Base-by-base conservation (phyloP, 345 rosid species). In the Cardiospermum halicacabum region DNA sequence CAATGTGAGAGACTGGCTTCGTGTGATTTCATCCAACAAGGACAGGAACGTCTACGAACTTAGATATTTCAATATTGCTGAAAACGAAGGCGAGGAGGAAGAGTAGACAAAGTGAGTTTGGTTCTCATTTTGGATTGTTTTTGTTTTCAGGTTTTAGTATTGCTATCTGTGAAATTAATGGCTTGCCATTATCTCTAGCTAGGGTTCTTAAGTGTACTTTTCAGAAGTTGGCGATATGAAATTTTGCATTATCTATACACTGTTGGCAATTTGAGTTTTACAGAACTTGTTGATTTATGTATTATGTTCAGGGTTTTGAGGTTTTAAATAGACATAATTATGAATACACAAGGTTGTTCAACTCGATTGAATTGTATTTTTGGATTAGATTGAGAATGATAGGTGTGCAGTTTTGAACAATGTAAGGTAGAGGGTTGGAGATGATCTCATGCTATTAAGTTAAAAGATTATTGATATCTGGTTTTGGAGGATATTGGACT, bases 11-110 rank as follows among this genome's bases (percentile, higher is more conserved):
- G 98, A 92, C 66, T 92, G 98, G 98, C 98, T 92, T 40, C 83
- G 98, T 0, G 96, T 87, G 61, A 87, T 91, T 61, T 84, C 97
- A 2, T 80, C 95, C 1, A 87, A 89, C 88, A 85, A 92, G 78
- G 96, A 92, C 59, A 87, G 92, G 50, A 80, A 79, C 24, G 79
- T 89, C 54, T 92, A 92, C 43, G 98, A 92, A 72, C 74, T 92
- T 64, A 80, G 98, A 79, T 92, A 92, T 89, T 92, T 92, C 77
- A 87, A 92, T 82, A 92, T 92, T 69, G 98, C 95, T 2, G 98
- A 92, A 78, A 89, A 92, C 53, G 98, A 92, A 70, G 98, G 77
- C 2, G 96, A 92, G 63, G 98, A 89, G 19, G 98, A 89, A 76
- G 98, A 89, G 43, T 89, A 69, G 79, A 5, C 67, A 11, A 7